phyloP scores from a whole-genome alignment of 805 yeast genomes.

The Ogataea nitratoaversa region DNA sequence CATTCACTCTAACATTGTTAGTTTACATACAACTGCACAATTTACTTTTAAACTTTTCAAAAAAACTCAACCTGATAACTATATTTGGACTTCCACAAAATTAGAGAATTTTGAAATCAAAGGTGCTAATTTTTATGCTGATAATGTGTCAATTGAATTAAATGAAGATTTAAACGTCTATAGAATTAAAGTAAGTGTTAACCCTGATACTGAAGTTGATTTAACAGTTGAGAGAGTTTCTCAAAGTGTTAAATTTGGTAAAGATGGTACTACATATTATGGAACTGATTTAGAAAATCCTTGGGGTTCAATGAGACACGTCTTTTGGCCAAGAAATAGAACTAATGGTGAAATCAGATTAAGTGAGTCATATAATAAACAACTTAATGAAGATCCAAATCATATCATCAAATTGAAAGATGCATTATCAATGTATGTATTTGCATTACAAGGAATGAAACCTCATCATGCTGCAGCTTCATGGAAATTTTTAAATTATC shows the following conservation, averaged over 20 bases:
- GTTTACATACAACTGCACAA: constrained; percentile 86
- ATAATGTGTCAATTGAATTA: constrained; percentile 60
- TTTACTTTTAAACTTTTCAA: constrained; percentile 83
- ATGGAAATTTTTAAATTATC: constrained; percentile 93
- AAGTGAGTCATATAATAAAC: constrained; percentile 20
- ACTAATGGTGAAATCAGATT: constrained; percentile 61
- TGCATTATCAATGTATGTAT: constrained; percentile 74
- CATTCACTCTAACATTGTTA: constrained; percentile 88
- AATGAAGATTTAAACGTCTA: constrained; percentile 45
- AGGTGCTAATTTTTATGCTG: constrained; percentile 79
- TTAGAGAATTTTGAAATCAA: constrained; percentile 66
- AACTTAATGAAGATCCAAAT: constrained; percentile 7
- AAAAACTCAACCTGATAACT: constrained; percentile 44
- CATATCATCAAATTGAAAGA: constrained; percentile 26
- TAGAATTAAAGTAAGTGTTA: constrained; percentile 59
- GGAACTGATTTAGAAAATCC: constrained; percentile 83
- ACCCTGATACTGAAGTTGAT: constrained; percentile 67
- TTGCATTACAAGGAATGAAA: constrained; percentile 98
- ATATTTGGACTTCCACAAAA: constrained; percentile 88
- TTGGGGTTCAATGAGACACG: constrained; percentile 97
- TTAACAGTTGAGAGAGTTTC: constrained; percentile 55
- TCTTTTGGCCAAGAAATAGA: constrained; percentile 90
- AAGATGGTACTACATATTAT: constrained; percentile 78
- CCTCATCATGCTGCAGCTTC: constrained; percentile 98
- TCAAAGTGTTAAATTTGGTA: constrained; percentile 86